Percentiles rank a stretch among this genome's conserved stretches.
phyloP scores from a whole-genome alignment of 495 filamentous ascomycete genomes.

The Pyronema omphalodes region DNA sequence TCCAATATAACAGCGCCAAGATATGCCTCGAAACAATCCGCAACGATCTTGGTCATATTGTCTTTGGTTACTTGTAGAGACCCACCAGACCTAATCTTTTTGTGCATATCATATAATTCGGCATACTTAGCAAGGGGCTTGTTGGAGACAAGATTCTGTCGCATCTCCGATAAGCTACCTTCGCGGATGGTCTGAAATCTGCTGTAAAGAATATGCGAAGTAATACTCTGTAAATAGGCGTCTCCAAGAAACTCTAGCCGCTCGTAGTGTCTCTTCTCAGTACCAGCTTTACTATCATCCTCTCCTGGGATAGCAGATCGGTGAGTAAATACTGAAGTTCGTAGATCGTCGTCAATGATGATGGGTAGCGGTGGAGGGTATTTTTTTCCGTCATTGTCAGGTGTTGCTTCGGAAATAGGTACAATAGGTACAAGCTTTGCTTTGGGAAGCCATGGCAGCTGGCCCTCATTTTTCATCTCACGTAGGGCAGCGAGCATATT shows the following conservation, averaged over 20 bases:
- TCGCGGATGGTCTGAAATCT: constrained; percentile 20
- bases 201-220: constrained; percentile 34
- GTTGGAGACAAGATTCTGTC: constrained; percentile 22
- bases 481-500: constrained; percentile 15
- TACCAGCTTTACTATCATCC: constrained; percentile 9
- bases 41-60: constrained; percentile 14
- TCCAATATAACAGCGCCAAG: constrained; percentile 21
- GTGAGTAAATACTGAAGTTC: constrained; percentile 20
- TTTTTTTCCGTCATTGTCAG: neutral
- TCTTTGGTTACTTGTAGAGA: constrained; percentile 10
- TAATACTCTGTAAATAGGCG: constrained; percentile 42
- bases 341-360: constrained; percentile 10
- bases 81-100: constrained; percentile 11
- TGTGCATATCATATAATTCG: constrained; percentile 16
- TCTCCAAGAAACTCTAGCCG: constrained; percentile 44
- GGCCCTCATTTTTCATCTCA: constrained; percentile 13
- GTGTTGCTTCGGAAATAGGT: neutral
- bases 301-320: constrained; percentile 20
- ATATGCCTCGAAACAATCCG: constrained; percentile 24
- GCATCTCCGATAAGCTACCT: constrained; percentile 21
- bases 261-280: constrained; percentile 26
- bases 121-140: constrained; percentile 16
- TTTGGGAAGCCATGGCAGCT: constrained; percentile 13
- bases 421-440: neutral
- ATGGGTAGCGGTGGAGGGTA: constrained; percentile 21